Evolutionary conservation across 495 filamentous ascomycete species (phyloP).

Genomic region (Alectoria sarmentosa): DNA sequence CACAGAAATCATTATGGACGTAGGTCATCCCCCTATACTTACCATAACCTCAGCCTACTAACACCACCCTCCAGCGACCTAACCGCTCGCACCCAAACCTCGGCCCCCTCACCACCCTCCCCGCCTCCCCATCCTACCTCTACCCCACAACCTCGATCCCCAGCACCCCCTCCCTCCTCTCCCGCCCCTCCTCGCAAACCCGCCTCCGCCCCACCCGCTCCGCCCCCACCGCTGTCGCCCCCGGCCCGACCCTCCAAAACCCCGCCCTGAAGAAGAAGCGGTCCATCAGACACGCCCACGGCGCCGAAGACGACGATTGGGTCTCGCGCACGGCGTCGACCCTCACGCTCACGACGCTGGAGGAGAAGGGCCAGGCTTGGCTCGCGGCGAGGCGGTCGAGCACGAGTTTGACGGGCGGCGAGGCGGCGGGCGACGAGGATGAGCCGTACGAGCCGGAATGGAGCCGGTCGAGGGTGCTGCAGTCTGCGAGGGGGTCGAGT

Average conservation of each 20-base stretch:
- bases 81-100: constrained; percentile 40
- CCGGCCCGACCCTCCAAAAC: constrained; percentile 15
- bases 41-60: not conserved
- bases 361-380: constrained; percentile 77
- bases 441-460: not conserved
- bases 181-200: constrained; percentile 39
- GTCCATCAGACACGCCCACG: not conserved
- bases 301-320: constrained; percentile 39
- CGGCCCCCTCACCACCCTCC: constrained; percentile 26
- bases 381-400: constrained; percentile 63
- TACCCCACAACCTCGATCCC: constrained; percentile 18
- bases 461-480: not conserved
- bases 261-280: constrained; percentile 11
- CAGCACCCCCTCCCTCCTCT: constrained; percentile 32
- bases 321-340: constrained; percentile 64
- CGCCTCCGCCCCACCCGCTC: constrained; percentile 25
- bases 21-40: not conserved
- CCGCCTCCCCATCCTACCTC: constrained; percentile 20
- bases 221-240: constrained; percentile 26
- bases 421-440: not conserved
- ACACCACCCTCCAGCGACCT: constrained; percentile 50
- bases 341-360: constrained; percentile 61
- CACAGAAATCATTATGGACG: not conserved
- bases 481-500: constrained; percentile 1
- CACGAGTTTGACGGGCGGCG: constrained; percentile 45